Evolutionary conservation across 768 basidiomycete species (phyloP).

Genomic region (Dioszegia hungarica): DNA sequence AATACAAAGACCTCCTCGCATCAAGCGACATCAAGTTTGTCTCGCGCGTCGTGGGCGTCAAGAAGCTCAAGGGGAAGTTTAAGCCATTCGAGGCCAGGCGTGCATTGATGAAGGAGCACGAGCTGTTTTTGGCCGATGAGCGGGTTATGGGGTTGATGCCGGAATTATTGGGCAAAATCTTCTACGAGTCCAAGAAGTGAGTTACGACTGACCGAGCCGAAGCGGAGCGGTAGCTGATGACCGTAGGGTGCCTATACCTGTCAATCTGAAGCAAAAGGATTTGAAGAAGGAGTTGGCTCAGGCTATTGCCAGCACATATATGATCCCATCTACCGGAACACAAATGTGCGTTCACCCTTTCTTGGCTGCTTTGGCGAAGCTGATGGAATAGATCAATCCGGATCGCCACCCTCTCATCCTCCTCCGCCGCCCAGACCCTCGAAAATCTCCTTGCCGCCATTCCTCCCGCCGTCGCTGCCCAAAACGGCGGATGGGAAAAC

Average conservation of each 20-base stretch:
- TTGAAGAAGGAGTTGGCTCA: conserved; percentile 87
- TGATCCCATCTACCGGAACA: conserved; percentile 90
- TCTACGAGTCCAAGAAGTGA: conserved; percentile 94
- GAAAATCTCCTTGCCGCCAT: conserved; percentile 74
- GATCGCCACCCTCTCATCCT: conserved; percentile 64
- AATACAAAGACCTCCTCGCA: conserved; percentile 90
- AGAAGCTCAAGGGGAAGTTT: conserved; percentile 92
- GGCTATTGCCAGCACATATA: conserved; percentile 88
- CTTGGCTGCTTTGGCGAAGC: too few species aligned
- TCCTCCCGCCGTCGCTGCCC: conserved; percentile 64
- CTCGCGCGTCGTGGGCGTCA: conserved; percentile 79
- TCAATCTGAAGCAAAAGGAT: conserved; percentile 79
- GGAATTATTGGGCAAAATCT: conserved; percentile 76
- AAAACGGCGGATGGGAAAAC: conserved; percentile 84
- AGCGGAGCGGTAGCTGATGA: not conserved
- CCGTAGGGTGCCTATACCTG: conserved; percentile 85
- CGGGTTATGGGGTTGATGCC: conserved; percentile 82
- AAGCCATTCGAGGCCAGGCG: conserved; percentile 58
- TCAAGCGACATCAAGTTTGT: conserved; percentile 77
- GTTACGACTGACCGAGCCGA: conserved; percentile 37
- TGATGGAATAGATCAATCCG: conserved; percentile 91
- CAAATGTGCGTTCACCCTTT: conserved; percentile 64
- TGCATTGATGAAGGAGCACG: conserved; percentile 78
- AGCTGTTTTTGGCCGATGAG: conserved; percentile 89
- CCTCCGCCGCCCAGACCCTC: conserved; percentile 66